Evolutionary conservation across 208 protist species (phyloP), one percentile per base, ranked within the genome.

Genomic region (Crithidia fasciculata): DNA sequence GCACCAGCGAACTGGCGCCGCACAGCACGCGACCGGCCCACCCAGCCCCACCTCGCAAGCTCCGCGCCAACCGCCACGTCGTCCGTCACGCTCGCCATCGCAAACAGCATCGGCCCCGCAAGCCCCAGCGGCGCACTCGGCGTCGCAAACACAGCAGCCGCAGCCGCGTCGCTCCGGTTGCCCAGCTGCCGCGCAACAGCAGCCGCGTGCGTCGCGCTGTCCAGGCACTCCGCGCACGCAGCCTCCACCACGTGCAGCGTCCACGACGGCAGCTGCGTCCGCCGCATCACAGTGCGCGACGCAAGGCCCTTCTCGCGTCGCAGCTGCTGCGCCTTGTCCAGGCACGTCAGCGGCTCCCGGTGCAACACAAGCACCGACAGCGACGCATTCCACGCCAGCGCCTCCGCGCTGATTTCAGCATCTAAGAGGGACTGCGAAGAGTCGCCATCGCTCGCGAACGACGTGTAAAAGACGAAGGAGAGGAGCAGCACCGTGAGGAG

Each of bases 1-100:
- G 61, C 45, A 28, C 59, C 59, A 52, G 41, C n/a, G 59, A 64
- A 64, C n/a, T 64, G 61, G 39, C 61, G 61, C 61, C 45, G 61
- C 61, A 66, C 28, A 43, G n/a, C 44, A 5, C 45, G 45, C 45
- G 59, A 61, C 45, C 52, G 50, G 19, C 36, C 28, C 52, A 70
- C 64, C 64, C 64, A 70, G 40, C 45, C 9, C 71, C 71, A 69
- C 16, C 16, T 40, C 61, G 60, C 47, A 15, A 69, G 43, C 71
- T 76, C 71, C 19, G 44, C 52, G 5, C 40, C 52, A 50, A 63
- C 62, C 40, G 50, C 50, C 3, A 76, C 47, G 57, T 69, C 71
- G 63, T 76, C 71, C 50, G 71, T 69, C 45, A 69, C 71, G 71
- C 71, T 76, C 53, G 53, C 36, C 62, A 69, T 76, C 45, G 61